Conservation (phyloP, 208 protist species). For the Zelonia costaricensis region DNA sequence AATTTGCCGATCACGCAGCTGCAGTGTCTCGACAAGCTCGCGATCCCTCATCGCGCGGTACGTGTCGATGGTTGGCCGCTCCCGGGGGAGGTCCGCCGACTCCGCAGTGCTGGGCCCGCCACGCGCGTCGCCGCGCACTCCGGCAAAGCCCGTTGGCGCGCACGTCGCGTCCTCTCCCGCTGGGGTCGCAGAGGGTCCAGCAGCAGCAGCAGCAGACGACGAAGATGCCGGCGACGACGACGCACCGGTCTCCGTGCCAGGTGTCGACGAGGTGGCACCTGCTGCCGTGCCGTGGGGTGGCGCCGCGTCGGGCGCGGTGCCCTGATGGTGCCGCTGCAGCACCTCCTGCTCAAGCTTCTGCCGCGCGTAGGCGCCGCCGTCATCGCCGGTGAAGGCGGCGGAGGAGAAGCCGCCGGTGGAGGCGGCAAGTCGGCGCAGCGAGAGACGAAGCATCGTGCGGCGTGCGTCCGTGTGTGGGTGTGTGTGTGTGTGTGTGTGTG, state of each 20-base stretch:
- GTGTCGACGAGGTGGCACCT: neutral
- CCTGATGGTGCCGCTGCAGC: constrained; percentile 21
- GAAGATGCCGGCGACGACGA: constrained; percentile 6
- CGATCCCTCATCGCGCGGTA: constrained; percentile 64
- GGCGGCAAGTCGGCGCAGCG: constrained; percentile 19
- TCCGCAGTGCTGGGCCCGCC: too few relatives aligned
- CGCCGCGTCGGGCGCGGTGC: neutral
- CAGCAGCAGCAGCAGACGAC: neutral
- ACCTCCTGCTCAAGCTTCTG: constrained; percentile 30
- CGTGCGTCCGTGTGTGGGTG: neutral
- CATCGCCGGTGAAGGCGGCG: constrained; percentile 69
- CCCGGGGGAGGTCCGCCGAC: constrained; percentile 3
- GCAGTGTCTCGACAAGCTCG: constrained; percentile 57
- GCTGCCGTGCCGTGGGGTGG: neutral
- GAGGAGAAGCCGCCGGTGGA: constrained; percentile 61
- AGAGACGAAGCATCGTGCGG: constrained; percentile 22
- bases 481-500: neutral
- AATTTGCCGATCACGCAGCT: constrained; percentile 57
- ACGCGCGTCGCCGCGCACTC: neutral
- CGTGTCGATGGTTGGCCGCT: constrained; percentile 70
- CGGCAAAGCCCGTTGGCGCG: neutral
- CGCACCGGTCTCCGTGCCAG: neutral
- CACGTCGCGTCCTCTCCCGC: constrained; percentile 1
- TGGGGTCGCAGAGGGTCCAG: neutral
- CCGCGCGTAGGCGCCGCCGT: constrained; percentile 34